Conservation (phyloP, 2,329 filamentous ascomycete species). For the Colletotrichum magnum region DNA sequence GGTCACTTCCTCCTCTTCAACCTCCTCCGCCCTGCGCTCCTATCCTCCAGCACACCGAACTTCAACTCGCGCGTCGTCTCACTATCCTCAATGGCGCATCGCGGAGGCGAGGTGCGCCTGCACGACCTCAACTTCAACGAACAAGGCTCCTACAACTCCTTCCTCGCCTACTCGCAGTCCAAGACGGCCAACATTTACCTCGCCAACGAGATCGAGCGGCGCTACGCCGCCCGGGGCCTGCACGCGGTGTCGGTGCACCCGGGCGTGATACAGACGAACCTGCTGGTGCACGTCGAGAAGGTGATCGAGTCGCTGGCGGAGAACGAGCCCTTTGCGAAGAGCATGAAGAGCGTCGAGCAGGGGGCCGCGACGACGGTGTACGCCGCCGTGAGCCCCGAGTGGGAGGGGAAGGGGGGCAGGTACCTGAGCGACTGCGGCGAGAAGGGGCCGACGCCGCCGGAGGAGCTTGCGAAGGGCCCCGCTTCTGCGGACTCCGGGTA, state of each 20-base stretch:
- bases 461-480: not conserved
- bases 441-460: not conserved
- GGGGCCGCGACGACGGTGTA: conserved; percentile 59
- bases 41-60: conserved; percentile 51
- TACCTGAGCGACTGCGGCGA: conserved; percentile 47
- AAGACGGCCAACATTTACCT: conserved; percentile 67
- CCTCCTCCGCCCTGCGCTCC: conserved; percentile 61
- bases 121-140: conserved; percentile 45
- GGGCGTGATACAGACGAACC: conserved; percentile 51
- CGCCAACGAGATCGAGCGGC: conserved; percentile 46
- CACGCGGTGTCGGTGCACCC: conserved; percentile 60
- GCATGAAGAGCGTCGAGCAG: conserved; percentile 48
- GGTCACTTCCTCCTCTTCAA: conserved; percentile 68
- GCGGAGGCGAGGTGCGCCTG: conserved; percentile 45
- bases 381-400: conserved; percentile 53
- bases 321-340: not conserved
- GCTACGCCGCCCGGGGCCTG: conserved; percentile 49
- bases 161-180: conserved; percentile 59
- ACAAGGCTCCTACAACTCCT: conserved; percentile 50
- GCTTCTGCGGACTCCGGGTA: conserved; percentile 35
- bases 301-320: not conserved
- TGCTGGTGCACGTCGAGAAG: not conserved
- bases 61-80: conserved; percentile 63
- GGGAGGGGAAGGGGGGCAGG: conserved; percentile 55
- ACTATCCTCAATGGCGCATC: conserved; percentile 60